A percentile compares a stretch with the other conserved stretches of the same genome.
Conservation (phyloP, 257 asterid species). For the Nicotiana benthamiana region DNA sequence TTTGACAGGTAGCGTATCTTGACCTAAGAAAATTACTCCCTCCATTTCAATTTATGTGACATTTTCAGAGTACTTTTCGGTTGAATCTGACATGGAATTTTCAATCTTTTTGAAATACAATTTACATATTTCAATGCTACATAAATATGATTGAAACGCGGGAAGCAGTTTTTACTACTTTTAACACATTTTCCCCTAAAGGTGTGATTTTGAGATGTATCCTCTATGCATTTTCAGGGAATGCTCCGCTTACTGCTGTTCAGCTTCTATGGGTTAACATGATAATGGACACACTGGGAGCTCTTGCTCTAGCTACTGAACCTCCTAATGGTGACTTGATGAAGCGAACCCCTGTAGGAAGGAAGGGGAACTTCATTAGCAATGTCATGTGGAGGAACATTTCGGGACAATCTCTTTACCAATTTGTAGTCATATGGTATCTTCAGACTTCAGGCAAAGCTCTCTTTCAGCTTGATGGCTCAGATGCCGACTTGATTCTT, state of each 20-base stretch:
- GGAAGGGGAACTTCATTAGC: conserved; percentile 89
- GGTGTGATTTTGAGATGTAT: not conserved
- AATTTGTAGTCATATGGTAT: conserved; percentile 77
- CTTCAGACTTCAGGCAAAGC: conserved; percentile 75
- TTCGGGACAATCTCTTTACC: conserved; percentile 81
- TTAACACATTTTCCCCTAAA: not conserved
- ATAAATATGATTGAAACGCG: no score
- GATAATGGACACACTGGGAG: conserved; percentile 98
- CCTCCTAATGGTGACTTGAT: conserved; percentile 82
- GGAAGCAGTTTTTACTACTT: not conserved
- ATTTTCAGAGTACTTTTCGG: no score
- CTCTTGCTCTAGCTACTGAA: conserved; percentile 96
- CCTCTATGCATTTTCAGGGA: conserved; percentile 38
- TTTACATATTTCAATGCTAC: no score
- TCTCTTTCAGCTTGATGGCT: conserved; percentile 53
- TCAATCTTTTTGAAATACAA: no score
- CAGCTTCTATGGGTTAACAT: conserved; percentile 98
- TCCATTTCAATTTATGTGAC: not conserved
- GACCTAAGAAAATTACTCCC: not conserved
- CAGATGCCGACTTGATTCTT: conserved; percentile 57
- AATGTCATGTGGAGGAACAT: conserved; percentile 95
- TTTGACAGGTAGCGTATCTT: conserved; percentile 56
- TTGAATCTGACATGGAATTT: no score
- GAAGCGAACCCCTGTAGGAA: conserved; percentile 77
- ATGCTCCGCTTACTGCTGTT: conserved; percentile 89